A percentile compares a stretch with the other conserved stretches of the same genome.
Conservation (phyloP, 2,329 filamentous ascomycete species). For the Grosmannia huntii region DNA sequence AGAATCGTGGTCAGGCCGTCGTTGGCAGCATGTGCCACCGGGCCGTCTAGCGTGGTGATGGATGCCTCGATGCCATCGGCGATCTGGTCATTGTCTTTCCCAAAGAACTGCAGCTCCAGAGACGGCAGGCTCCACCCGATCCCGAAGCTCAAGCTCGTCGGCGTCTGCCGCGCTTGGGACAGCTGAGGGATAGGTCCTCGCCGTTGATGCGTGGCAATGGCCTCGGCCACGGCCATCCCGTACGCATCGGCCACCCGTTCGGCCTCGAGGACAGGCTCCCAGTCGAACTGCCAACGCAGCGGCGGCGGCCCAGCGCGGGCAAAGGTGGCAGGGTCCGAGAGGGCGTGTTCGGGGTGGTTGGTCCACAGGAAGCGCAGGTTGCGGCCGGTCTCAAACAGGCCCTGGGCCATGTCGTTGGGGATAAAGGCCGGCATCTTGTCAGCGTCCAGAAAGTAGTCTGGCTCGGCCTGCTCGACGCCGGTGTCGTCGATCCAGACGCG, state of each 20-base stretch:
- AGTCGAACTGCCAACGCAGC: slow-evolving; percentile 58
- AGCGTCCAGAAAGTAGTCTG: slow-evolving; percentile 50
- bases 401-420: slow-evolving; percentile 51
- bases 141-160: not conserved
- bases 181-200: not conserved
- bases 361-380: slow-evolving; percentile 60
- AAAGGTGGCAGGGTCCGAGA: slow-evolving; percentile 41
- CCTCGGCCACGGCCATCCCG: slow-evolving; percentile 27
- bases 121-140: not conserved
- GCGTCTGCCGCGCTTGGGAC: not conserved
- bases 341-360: slow-evolving; percentile 58
- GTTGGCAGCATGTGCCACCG: slow-evolving; percentile 14
- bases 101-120: slow-evolving; percentile 32
- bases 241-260: slow-evolving; percentile 46
- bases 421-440: slow-evolving; percentile 61
- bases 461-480: slow-evolving; percentile 41
- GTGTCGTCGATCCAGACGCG: slow-evolving; percentile 44
- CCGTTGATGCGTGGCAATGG: slow-evolving; percentile 13
- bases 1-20: slow-evolving; percentile 29
- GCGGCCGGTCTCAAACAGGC: slow-evolving; percentile 68
- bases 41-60: slow-evolving; percentile 31
- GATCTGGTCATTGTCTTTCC: slow-evolving; percentile 32
- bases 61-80: slow-evolving; percentile 36
- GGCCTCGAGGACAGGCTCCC: slow-evolving; percentile 54
- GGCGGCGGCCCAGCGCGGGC: slow-evolving; percentile 36